Base-by-base conservation (phyloP, 768 basidiomycete genomes). In the Strobilomyces confusus region DNA sequence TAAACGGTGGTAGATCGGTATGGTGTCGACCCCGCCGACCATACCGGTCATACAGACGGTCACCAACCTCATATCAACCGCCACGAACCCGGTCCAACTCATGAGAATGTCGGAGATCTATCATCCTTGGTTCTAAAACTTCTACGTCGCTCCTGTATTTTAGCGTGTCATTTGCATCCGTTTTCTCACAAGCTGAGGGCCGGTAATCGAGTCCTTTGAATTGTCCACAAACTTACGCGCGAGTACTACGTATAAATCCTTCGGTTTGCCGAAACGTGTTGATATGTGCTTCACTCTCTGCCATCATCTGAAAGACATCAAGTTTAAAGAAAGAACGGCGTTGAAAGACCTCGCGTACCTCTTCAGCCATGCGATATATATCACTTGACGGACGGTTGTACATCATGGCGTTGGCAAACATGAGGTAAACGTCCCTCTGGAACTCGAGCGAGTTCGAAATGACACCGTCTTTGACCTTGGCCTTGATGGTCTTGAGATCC, bases 351-450 rank as follows among this genome's bases (percentile, higher is more conserved):
- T 55, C 32, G 29, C 51, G 40, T 65, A 94, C 93, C 76, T 94
- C 91, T 66, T 92, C 84, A 7, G 95, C 91, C 90, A 95, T 95
- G 48, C 76, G 77, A 57, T 86, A 83, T n/a, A 95, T 86, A 64
- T 92, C 89, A 15, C 87, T 89, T 5, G 83, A 83, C 1, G 91
- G 88, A 44, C 86, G 76, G 59, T 98, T 98, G 69, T 93, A 98
- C 89, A 98, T 92, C 83, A 95, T 87, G 5, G 95, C 91, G 68
- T 98, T 98, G 9, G 92, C 89, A 69, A 97, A 95, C 87, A 98
- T 95, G 57, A 97, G 76, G 65, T 83, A 87, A 11, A 95, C 81
- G 61, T 97, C 95, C 57, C 92, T 77, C 65, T 95, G 89, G 63
- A 87, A 97, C 65, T 98, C 93, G 30, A 87, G 77, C 1, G 91